Conservation (phyloP, 73 alveolate species). For the Effrenium voratum region DNA sequence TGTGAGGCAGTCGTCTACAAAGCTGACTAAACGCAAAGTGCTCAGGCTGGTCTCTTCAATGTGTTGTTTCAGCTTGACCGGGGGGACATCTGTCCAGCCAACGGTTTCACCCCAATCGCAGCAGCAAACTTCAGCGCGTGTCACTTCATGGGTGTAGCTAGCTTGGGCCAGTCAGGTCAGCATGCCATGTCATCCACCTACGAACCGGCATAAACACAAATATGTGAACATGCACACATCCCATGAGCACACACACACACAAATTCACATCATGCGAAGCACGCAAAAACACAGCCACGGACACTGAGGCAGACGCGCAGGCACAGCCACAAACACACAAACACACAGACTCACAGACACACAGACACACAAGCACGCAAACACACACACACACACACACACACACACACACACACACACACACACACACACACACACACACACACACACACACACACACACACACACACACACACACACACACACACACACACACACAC, state of each 20-base stretch:
- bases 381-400: background rate
- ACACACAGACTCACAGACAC: background rate
- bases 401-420: background rate
- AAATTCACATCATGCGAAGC: background rate
- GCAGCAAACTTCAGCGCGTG: too few species aligned
- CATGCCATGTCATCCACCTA: too few species aligned
- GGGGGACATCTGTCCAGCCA: too few species aligned
- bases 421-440: background rate
- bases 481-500: background rate
- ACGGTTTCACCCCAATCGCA: too few species aligned
- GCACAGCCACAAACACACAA: background rate
- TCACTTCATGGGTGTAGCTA: too few species aligned
- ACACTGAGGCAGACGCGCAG: background rate
- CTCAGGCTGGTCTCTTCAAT: too few species aligned
- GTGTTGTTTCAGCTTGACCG: too few species aligned
- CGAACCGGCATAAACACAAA: too few species aligned
- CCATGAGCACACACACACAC: background rate
- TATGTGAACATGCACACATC: too few species aligned
- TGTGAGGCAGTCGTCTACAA: too few species aligned
- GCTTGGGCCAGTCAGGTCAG: too few species aligned
- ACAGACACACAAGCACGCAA: background rate
- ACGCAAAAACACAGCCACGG: background rate
- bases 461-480: background rate
- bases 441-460: background rate
- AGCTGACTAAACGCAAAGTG: too few species aligned